A percentile compares a stretch with the other conserved stretches of the same genome.
These are phyloP conservation scores for Eutreptiella sp. DNA, from an alignment of 208 protist species.

Conservation along the genomic window DNA sequence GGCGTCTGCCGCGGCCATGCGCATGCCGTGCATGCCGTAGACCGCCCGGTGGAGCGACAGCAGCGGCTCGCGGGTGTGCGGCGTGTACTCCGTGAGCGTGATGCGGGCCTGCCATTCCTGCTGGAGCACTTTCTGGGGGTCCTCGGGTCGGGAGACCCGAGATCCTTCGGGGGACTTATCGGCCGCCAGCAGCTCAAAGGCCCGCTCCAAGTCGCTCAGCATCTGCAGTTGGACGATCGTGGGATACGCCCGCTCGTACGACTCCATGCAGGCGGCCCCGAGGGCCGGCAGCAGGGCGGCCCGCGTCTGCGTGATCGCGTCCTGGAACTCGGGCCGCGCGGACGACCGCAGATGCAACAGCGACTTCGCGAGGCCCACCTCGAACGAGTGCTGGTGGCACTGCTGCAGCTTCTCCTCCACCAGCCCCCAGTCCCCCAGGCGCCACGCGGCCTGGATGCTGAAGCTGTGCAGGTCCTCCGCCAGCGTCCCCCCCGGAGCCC, in stretches of 20 bases:
- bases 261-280: conserved; percentile 47
- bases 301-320: neutral
- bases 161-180: neutral
- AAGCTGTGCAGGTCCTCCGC: conserved; percentile 32
- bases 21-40: conserved; percentile 51
- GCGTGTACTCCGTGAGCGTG: conserved; percentile 48
- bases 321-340: conserved; percentile 27
- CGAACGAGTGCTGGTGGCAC: conserved; percentile 17
- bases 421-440: conserved; percentile 51
- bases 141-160: neutral
- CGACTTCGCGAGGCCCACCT: conserved; percentile 29
- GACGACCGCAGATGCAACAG: conserved; percentile 14
- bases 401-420: conserved; percentile 29
- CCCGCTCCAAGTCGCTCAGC: conserved; percentile 55
- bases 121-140: neutral
- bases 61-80: conserved; percentile 62
- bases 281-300: conserved; percentile 36
- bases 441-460: conserved; percentile 49
- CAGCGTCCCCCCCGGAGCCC: neutral
- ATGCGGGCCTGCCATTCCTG: conserved; percentile 30
- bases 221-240: conserved; percentile 58
- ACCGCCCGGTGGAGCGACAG: conserved; percentile 67
- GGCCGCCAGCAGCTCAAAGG: neutral
- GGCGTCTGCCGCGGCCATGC: conserved; percentile 50
- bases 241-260: conserved; percentile 52